Percentiles rank a stretch among this genome's conserved stretches.
Conservation (phyloP, 1,284 basidiomycete genomes). For the Heliocybe sulcata region DNA sequence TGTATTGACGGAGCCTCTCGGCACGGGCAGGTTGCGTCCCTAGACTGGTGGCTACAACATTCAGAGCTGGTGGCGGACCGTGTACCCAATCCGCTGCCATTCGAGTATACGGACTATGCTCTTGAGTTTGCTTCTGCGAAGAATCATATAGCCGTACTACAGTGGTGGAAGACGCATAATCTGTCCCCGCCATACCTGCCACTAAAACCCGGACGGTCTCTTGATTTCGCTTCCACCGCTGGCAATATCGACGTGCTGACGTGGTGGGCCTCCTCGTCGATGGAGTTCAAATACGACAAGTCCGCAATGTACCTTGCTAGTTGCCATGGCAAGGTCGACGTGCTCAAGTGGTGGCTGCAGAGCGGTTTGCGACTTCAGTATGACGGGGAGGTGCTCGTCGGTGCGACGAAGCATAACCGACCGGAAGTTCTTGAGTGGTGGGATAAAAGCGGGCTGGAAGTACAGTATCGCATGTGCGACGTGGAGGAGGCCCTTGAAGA, state of each 20-base stretch:
- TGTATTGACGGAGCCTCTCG: conserved; percentile 69
- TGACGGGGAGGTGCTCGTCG: conserved; percentile 69
- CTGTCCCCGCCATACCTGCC: conserved; percentile 28
- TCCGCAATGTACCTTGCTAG: conserved; percentile 70
- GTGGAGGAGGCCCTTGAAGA: conserved; percentile 83
- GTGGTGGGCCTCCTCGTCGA: conserved; percentile 75
- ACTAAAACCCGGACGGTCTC: conserved; percentile 73
- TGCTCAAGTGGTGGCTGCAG: conserved; percentile 77
- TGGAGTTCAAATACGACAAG: conserved; percentile 71
- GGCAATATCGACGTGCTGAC: conserved; percentile 66
- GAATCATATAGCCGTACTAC: conserved; percentile 62
- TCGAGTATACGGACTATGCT: conserved; percentile 70
- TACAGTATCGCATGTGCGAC: conserved; percentile 81
- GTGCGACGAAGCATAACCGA: conserved; percentile 72
- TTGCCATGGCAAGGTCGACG: conserved; percentile 72
- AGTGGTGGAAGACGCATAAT: conserved; percentile 63
- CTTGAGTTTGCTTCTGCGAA: conserved; percentile 71
- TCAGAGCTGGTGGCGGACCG: not conserved
- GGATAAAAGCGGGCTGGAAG: conserved; percentile 65
- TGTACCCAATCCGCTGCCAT: conserved; percentile 35
- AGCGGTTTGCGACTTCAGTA: conserved; percentile 71
- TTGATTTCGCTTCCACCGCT: conserved; percentile 72
- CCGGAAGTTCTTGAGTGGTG: conserved; percentile 84
- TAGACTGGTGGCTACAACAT: conserved; percentile 60
- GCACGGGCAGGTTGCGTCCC: conserved; percentile 53